These are phyloP conservation scores for Zygnema circumcarinatum DNA, from an alignment of 139 green algal genomes.

Conservation along the genomic window DNA sequence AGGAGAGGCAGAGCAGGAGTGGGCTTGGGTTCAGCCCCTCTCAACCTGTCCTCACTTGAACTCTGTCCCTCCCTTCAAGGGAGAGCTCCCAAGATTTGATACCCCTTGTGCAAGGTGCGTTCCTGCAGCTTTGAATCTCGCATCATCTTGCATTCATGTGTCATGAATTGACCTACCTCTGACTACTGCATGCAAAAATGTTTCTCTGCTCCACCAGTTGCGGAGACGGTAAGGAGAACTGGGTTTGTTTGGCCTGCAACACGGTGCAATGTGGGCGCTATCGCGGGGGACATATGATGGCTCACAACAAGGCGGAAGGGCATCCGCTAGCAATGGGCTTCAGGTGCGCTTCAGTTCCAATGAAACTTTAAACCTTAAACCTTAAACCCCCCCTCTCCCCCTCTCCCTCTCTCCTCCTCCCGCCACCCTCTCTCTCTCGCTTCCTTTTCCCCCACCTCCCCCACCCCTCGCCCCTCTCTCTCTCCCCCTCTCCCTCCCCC, in stretches of 20 bases:
- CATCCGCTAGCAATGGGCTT: conserved; percentile 53
- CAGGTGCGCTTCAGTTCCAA: conserved; percentile 40
- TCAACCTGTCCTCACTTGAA: not conserved
- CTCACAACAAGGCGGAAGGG: conserved; percentile 18
- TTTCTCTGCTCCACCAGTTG: conserved; percentile 42
- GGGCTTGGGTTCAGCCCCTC: not conserved
- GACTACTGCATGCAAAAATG: not conserved
- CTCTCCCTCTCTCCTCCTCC: not conserved
- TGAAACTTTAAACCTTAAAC: not conserved
- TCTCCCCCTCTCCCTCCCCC: not conserved
- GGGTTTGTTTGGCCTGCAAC: conserved; percentile 52
- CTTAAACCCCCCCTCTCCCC: not conserved
- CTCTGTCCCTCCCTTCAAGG: too few relatives aligned
- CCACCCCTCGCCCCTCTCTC: not conserved
- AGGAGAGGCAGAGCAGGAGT: not conserved
- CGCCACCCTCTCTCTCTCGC: not conserved
- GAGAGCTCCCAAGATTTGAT: conserved; percentile 5
- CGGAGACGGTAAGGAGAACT: conserved; percentile 51
- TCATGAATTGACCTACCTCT: not conserved
- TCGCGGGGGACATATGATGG: conserved; percentile 55
- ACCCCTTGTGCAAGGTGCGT: not conserved
- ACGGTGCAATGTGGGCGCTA: conserved; percentile 53
- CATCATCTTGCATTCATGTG: not conserved
- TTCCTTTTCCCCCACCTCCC: not conserved
- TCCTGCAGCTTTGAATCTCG: not conserved